Evolutionary conservation across 2,329 filamentous ascomycete species (phyloP), one percentile per base, ranked within the genome.

Genomic region (Sarocladium oryzae): DNA sequence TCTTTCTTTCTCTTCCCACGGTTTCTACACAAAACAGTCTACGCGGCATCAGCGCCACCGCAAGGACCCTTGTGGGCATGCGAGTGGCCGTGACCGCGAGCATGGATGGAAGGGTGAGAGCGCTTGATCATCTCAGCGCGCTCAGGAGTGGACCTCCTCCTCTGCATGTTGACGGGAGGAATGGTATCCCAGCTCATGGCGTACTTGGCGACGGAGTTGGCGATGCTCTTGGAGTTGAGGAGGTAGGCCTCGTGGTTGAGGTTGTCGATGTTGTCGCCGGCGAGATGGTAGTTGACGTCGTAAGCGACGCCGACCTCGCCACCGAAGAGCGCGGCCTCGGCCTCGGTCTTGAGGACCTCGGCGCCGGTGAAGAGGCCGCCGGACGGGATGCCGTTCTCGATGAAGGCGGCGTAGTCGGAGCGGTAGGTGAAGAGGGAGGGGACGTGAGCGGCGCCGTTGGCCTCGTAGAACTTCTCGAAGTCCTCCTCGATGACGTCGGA

Each of bases 281-380:
- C 55, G 53, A 69, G 57, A 63, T 78, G 70, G 64, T 75, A 73
- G 68, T 73, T 69, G 58, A 68, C 56, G 54, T 77, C 68, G 57
- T 71, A 71, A 48, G 71, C 64, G 23, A 71, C 65, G 54, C 73
- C 82, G 9, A 76, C 81, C 56, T 75, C 66, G 18, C 84, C 84
- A 10, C 84, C 84, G 56, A 85, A 87, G 59, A 79, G 65, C 32
- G 67, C 69, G 0, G 71, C 77, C 61, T 87, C 78, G 36, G 76
- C 74, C 30, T 71, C 69, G 0, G 81, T 84, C 75, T 85, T 86
- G 63, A 82, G 62, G 4, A 69, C 76, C 62, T 86, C 82, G 2
- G 84, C 84, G 10, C 84, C 84, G 8, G 84, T 87, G 59, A 84
- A 85, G 53, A 88, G 73, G 11, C 85, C 85, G 23, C 85, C 85